Evolutionary conservation across 768 basidiomycete species (phyloP), one percentile per base, ranked within the genome.

Genomic region (Boletus subparvulus): DNA sequence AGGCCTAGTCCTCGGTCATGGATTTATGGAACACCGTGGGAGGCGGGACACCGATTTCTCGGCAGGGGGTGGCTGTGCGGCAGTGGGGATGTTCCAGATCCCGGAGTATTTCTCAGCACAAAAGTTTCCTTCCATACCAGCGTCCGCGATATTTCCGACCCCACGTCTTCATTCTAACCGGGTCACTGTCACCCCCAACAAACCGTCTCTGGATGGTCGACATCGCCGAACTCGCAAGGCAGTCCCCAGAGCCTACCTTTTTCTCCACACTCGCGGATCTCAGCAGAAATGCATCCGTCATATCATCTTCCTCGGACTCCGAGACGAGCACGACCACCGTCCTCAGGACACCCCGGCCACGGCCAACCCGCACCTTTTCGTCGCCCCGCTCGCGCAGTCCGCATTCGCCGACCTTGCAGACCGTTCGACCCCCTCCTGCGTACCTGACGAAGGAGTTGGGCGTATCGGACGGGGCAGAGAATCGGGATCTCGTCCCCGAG

Each of bases 281-380:
- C 49, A 86, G 84, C 74, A 81, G 88, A 69, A 88, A 88, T 75
- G 79, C 88, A 1, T 88, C 88, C 13, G 88, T 87, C 67, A 87
- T 90, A 54, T 89, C 83, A 3, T 80, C 87, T 0, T 83, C 79
- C 41, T 85, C 83, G 58, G 80, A 78, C 65, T 85, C 85, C 37
- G 80, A 81, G 16, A 73, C 77, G 41, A 67, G 61, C 73, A 75
- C 49, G 0, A 76, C 75, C 43, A 71, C 75, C 48, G 52, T 75
- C 37, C 64, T 79, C 47, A 28, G 26, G 26, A 28, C 26, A 28
- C 26, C 26, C 26, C 26, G 26, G 26, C 26, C 26, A 3, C 26
- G 26, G 26, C 26, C 26, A 28, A 28, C 26, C 6, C 26, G 26
- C 26, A 28, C 26, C 26, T 28, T 28, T 28, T 28, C 26, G 26